Base-by-base conservation (phyloP, 768 basidiomycete genomes). In the Amanita exitialis region DNA sequence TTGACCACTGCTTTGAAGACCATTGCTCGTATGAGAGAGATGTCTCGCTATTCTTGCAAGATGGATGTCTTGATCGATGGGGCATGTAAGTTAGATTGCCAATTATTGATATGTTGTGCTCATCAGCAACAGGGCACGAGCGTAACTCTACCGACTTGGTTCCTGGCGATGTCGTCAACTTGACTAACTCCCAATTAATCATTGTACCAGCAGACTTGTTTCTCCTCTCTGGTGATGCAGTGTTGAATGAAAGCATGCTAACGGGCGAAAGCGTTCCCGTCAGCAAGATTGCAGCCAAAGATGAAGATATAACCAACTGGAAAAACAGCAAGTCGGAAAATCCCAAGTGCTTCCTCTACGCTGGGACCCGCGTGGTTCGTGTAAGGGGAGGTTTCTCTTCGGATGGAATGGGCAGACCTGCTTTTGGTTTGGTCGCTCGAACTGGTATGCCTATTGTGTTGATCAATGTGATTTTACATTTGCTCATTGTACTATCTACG, bases 201-300 rank as follows among this genome's bases (percentile, higher is more conserved):
- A 66, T 83, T 28, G 74, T 99, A 56, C 96, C 96, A 3, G 88
- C 90, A 12, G 96, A 99, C 64, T 74, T 95, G 55, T 79, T 97
- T 56, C 75, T 99, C 6, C 80, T 99, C 25, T 90, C 91, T 1
- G 96, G 96, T 1, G 96, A 99, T 64, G 92, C 93, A 1, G 95
- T 99, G 52, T 86, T 98, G 46, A 98, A 98, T 64, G 96, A 99
- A 69, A 95, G 92, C 55, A 98, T 99, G 96, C 79, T 99, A 20
- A 98, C 96, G 0, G 96, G 96, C 10, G 96, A 99, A 68, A 96
- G 93, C 56, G 90, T 99, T 0, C 96, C 96, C 2, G 91, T 99
- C 47, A 89, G 89, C 63, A 99, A 99, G 64, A 67, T 78, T 16
- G 86, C 94, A 0, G 77, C 85, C 53, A 91, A 83, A 60, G 86